Percentiles rank a stretch among this genome's conserved stretches.
phyloP scores from a whole-genome alignment of 2,329 filamentous ascomycete genomes.

The Aspergillus viridinutans region DNA sequence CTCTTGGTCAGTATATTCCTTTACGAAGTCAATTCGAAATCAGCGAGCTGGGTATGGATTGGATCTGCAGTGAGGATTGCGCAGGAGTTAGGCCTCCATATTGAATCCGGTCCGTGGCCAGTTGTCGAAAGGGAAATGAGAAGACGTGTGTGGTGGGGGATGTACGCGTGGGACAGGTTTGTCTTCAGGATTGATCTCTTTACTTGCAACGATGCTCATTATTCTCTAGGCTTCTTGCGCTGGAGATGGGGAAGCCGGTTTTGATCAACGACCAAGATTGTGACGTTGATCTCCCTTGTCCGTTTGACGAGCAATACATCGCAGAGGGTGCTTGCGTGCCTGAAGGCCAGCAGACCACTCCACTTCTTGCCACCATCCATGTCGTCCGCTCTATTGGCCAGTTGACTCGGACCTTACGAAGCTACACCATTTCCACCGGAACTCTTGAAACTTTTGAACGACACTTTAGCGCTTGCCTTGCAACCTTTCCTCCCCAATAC shows the following conservation, averaged over 20 bases:
- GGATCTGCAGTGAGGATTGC: slow-evolving; percentile 73
- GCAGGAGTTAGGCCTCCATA: slow-evolving; percentile 78
- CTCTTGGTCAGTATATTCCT: slow-evolving; percentile 74
- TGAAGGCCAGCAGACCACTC: slow-evolving; percentile 57
- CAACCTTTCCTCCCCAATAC: slow-evolving; percentile 70
- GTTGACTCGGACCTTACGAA: slow-evolving; percentile 65
- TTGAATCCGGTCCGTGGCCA: slow-evolving; percentile 68
- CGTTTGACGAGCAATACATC: slow-evolving; percentile 69
- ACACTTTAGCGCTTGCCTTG: slow-evolving; percentile 72
- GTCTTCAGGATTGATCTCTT: slow-evolving; percentile 13
- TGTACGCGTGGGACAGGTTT: slow-evolving; percentile 83
- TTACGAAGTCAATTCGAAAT: slow-evolving; percentile 80
- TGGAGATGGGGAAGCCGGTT: slow-evolving; percentile 76
- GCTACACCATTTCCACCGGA: slow-evolving; percentile 60
- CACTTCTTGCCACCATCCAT: slow-evolving; percentile 73
- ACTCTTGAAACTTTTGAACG: slow-evolving; percentile 75
- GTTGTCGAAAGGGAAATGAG: slow-evolving; percentile 80
- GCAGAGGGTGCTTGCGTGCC: slow-evolving; percentile 46
- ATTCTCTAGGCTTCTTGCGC: slow-evolving; percentile 57
- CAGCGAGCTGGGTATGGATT: slow-evolving; percentile 81
- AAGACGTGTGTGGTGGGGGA: slow-evolving; percentile 85
- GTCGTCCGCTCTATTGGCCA: slow-evolving; percentile 74
- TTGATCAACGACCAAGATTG: slow-evolving; percentile 86
- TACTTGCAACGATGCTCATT: not conserved
- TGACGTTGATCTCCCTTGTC: slow-evolving; percentile 73